Evolutionary conservation across 108 stramenopile species (phyloP).

Genomic region (Skeletonema costatum): DNA sequence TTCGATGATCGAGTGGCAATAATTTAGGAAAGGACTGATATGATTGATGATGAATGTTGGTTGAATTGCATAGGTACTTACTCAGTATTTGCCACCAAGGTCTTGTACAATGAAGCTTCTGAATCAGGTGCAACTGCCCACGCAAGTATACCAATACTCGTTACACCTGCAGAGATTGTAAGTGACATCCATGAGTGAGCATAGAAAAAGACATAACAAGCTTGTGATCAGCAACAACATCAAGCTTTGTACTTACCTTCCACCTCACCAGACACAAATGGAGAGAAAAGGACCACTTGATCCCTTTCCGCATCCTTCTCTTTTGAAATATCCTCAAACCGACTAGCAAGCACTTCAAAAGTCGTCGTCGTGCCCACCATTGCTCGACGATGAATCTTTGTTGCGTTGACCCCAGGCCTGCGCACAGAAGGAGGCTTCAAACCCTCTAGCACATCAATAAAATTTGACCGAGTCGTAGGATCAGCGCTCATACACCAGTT

Average conservation of each 20-base stretch:
- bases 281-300: background rate
- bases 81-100: slow-evolving; percentile 13
- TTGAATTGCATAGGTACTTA: background rate
- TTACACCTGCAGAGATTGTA: background rate
- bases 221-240: background rate
- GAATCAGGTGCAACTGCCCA: slow-evolving; percentile 12
- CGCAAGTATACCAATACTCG: slow-evolving; percentile 7
- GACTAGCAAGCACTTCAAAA: slow-evolving; percentile 16
- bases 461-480: background rate
- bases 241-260: slow-evolving; percentile 10
- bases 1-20: background rate
- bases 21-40: background rate
- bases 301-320: background rate
- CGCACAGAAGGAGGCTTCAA: slow-evolving; percentile 3
- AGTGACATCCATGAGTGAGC: background rate
- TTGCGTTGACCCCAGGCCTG: slow-evolving; percentile 2
- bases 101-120: slow-evolving; percentile 13
- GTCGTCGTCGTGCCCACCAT: slow-evolving; percentile 8
- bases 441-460: slow-evolving; percentile 5
- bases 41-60: background rate
- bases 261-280: slow-evolving; percentile 13
- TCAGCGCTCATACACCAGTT: background rate
- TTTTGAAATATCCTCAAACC: slow-evolving; percentile 3
- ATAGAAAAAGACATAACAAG: too few species aligned
- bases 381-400: slow-evolving; percentile 4